Conservation (phyloP, 2,329 filamentous ascomycete genomes). For the Whalleya microplaca region DNA sequence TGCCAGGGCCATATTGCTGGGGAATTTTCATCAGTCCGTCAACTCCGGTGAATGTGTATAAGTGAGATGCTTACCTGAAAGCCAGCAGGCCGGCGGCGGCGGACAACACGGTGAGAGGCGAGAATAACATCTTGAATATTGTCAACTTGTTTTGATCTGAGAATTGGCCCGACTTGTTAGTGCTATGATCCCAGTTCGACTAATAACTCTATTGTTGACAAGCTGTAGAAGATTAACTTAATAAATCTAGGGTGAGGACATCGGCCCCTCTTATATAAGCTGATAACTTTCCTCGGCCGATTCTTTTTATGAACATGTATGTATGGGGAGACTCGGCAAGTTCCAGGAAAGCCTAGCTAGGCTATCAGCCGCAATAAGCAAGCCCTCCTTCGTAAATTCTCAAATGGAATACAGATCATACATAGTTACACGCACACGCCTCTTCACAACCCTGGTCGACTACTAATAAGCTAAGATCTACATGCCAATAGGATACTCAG, state of each 20-base stretch:
- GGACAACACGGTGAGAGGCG: slow-evolving; percentile 13
- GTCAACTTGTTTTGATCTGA: background rate
- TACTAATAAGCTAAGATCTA: background rate
- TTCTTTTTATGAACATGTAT: background rate
- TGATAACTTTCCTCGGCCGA: background rate
- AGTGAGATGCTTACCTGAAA: slow-evolving; percentile 20
- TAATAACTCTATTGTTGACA: background rate
- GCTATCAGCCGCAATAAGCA: background rate
- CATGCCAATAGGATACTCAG: background rate
- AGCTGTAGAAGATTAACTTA: too few species aligned
- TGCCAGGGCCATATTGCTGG: slow-evolving; percentile 20
- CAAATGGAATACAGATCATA: background rate
- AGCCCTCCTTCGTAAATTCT: background rate
- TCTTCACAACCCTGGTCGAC: background rate
- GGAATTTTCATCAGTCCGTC: background rate
- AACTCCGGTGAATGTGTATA: background rate
- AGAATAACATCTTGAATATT: slow-evolving; percentile 19
- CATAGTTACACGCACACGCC: background rate
- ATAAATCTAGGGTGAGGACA: background rate
- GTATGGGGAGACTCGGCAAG: background rate
- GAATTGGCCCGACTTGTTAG: background rate
- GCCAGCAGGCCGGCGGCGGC: slow-evolving; percentile 18
- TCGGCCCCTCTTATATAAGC: background rate
- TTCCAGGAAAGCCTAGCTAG: background rate
- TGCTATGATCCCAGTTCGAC: background rate